Percentiles rank a stretch among this genome's conserved stretches.
Conservation (phyloP, 2,329 filamentous ascomycete species). For the Fonsecaea multimorphosa region DNA sequence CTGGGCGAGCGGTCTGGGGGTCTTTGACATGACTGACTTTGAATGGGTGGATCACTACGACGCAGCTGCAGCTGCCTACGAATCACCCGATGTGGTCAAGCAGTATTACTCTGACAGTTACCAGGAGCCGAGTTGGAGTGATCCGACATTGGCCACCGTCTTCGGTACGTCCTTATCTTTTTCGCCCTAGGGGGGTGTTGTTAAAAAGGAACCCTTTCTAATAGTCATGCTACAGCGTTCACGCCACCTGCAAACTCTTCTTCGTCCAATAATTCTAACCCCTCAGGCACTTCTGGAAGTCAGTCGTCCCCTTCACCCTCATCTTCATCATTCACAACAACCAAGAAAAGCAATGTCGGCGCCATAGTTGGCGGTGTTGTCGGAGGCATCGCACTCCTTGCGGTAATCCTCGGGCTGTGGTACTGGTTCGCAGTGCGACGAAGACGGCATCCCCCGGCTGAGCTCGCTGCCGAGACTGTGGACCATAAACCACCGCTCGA, state of each 20-base stretch:
- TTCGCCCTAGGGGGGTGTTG: not conserved
- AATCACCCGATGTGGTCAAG: constrained; percentile 41
- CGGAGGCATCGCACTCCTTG: constrained; percentile 28
- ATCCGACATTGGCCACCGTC: constrained; percentile 13
- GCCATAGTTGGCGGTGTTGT: constrained; percentile 29
- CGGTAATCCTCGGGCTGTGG: constrained; percentile 12
- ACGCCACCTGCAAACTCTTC: constrained; percentile 17
- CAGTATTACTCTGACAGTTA: constrained; percentile 44
- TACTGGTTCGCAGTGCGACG: constrained; percentile 11
- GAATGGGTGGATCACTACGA: constrained; percentile 47
- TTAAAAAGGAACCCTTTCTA: not conserved
- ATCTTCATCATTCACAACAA: not conserved
- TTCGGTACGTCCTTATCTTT: constrained; percentile 18
- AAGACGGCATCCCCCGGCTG: not conserved
- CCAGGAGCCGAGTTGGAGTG: constrained; percentile 23
- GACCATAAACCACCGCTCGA: not conserved
- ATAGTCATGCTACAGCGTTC: not conserved
- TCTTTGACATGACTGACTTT: constrained; percentile 51
- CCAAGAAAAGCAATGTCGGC: constrained; percentile 6
- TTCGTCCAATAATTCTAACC: constrained; percentile 2
- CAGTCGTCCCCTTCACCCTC: not conserved
- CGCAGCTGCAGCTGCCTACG: constrained; percentile 45
- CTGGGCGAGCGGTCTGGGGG: constrained; percentile 48
- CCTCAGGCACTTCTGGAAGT: not conserved
- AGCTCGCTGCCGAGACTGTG: not conserved